Base-by-base conservation (phyloP, 148 eudicot species). In the Silene conica region DNA sequence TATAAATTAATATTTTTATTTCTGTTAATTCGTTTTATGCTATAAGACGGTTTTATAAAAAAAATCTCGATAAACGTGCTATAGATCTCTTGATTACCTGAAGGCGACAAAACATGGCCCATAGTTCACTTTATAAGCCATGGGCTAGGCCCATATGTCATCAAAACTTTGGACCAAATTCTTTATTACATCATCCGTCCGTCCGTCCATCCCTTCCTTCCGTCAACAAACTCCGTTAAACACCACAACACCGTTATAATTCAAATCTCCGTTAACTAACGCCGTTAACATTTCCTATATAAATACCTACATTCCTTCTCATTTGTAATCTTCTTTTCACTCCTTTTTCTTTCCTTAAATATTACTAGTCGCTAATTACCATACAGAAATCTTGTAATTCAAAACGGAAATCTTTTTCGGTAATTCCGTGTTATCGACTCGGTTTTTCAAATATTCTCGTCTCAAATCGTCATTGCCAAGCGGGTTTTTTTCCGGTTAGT, bases 71-170 rank as follows among this genome's bases (percentile, higher is more conserved):
- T 38, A 38, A 0, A 7, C 1, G 8, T 38, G 43, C 16, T 50
- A 16, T 58, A 56, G 60, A 55, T 58, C 10, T 71, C 52, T 22
- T 69, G 31, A 22, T 64, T 41, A 19, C 57, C 38, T 75, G 9
- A 38, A 67, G 26, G 6, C 52, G 73, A 71, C 75, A 66, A 66
- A 48, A n/a, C 26, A 5, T 60, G 82, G 79, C 69, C 79, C 82
- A 61, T 54, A 54, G 15, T 45, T 25, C 25, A 65, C 73, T 48
- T 71, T 75, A 57, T 3, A 5, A 16, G 16, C 73, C 78, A 34
- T 59, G 76, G 82, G 76, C 77, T 79, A 67, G 85, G 85, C 85
- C 85, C 85, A 79, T 79, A 38, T 83, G 85, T 83, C 76, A n/a
- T 73, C 76, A n/a, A 57, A 73, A 28, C 76, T 34, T 67, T 38